Percentiles rank a stretch among this genome's conserved stretches.
Conservation (phyloP, 176 grass and related monocot genomes). For the Bothriochloa decipiens region DNA sequence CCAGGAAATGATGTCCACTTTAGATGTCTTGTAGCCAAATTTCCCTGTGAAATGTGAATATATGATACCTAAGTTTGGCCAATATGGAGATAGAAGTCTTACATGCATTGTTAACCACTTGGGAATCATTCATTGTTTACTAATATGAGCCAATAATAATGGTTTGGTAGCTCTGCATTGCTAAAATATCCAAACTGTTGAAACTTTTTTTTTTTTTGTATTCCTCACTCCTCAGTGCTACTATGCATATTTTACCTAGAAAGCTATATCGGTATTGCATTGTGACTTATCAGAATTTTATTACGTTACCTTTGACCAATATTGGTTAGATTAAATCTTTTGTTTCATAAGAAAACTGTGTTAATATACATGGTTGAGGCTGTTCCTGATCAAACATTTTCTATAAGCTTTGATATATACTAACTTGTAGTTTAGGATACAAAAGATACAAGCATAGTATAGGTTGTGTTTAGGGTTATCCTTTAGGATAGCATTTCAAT, state of each 20-base stretch:
- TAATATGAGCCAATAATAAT: background rate
- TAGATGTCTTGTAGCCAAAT: too few relatives aligned
- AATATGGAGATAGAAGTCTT: background rate
- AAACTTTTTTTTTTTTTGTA: conserved; percentile 8
- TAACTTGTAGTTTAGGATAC: background rate
- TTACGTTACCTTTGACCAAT: background rate
- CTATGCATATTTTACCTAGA: background rate
- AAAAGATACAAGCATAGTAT: too few relatives aligned
- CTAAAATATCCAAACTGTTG: background rate
- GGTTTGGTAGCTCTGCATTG: background rate
- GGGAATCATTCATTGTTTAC: background rate
- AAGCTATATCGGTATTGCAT: background rate
- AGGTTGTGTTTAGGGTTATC: too few relatives aligned
- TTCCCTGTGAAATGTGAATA: background rate
- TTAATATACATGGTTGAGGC: background rate
- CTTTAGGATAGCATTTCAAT: too few relatives aligned
- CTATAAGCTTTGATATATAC: background rate
- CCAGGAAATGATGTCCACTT: too few relatives aligned
- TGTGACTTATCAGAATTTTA: background rate
- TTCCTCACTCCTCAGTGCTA: background rate
- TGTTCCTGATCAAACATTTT: background rate
- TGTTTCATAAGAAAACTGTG: background rate
- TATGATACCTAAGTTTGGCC: background rate
- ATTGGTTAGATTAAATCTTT: background rate
- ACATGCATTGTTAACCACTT: background rate